Base-by-base conservation (phyloP, 2,329 filamentous ascomycete species). In the Stylonectria norvegica region DNA sequence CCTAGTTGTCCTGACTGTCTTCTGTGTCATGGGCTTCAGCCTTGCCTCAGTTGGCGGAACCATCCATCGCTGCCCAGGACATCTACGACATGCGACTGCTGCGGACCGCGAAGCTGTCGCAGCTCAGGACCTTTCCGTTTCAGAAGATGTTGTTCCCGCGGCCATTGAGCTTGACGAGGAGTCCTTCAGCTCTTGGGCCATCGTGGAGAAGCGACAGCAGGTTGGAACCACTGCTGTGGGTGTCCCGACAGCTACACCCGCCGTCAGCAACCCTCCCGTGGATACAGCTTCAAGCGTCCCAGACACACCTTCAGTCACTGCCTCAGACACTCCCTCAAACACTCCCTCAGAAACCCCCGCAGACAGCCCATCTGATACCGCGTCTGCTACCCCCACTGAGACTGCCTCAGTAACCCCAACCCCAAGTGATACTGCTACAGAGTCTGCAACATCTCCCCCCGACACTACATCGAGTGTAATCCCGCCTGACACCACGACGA, bases 21-120 rank as follows among this genome's bases (percentile, higher is more conserved):
- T 49, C 42, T 57, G 49, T 42, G 35, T 56, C 28, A 18, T 57
- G 10, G 55, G 54, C 30, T 33, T 40, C n/a, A 52, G 52, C 20
- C 25, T 55, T n/a, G 54, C 50, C 11, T 54, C 55, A 9, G 35
- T 57, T 30, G 54, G 49, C 33, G 45, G 53, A 31, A 46, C 50
- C 33, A 50, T 46, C 16, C 42, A 49, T n/a, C 36, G 55, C 28
- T 57, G 55, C 32, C 54, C 55, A 23, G 52, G 54, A 12, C 55
- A 57, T 33, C 44, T 57, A 5, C 52, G 50, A 11, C 52, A 57
- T 42, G 20, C 12, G 8, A 12, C 19, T 7, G 9, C 4, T 5
- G 9, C 31, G 4, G 31, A 34, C 17, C 17, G n/a, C n/a, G n/a
- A n/a, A n/a, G n/a, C n/a, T n/a, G n/a, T n/a, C n/a, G n/a, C n/a